Evolutionary conservation across 2,329 filamentous ascomycete genomes (phyloP), one percentile per base, ranked within the genome.

Genomic region (Aureobasidium uvarum): DNA sequence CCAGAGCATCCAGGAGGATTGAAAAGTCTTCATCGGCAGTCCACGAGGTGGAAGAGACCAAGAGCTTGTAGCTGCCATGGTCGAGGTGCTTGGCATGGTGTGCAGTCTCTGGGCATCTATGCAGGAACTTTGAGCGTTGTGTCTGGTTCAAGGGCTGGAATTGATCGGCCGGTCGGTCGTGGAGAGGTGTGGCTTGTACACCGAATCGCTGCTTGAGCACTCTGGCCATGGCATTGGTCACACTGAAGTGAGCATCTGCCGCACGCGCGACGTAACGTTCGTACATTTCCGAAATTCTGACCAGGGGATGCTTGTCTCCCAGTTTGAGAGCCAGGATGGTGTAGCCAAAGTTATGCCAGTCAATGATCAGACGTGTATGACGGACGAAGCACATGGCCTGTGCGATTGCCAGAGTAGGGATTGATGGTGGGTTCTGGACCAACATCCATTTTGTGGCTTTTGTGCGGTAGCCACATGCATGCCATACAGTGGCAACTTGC

Each of bases 281-380:
- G 73, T 97, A 97, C 73, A 83, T 82, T 68, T 86, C 87, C 28
- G 94, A 90, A 10, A 96, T 74, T 33, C 79, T 82, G 10, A 97
- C 92, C n/a, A 97, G 84, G 0, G 89, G 89, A 73, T 96, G 91
- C 6, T 74, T 76, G 1, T 78, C 69, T 0, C 86, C 85, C 1
- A 89, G 79, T 68, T 87, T 88, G 56, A 89, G 77, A 1, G 84
- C 90, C 3, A 99, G 85, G 71, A 99, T 96, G 10, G 92, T 94
- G 83, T 94, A 96, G 70, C 94, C 95, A 77, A 97, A 98, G 78
- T 99, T 99, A 81, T 99, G 95, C 95, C 95, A 99, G 80, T 99
- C 95, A 64, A 98, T 90, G 67, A 98, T 83, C 4, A 99, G 84
- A 65, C 86, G 85, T 45, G 91, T 96, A 70, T 91, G 89, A 58